Evolutionary conservation across 768 basidiomycete species (phyloP).

Genomic region (Favolaschia claudopus): DNA sequence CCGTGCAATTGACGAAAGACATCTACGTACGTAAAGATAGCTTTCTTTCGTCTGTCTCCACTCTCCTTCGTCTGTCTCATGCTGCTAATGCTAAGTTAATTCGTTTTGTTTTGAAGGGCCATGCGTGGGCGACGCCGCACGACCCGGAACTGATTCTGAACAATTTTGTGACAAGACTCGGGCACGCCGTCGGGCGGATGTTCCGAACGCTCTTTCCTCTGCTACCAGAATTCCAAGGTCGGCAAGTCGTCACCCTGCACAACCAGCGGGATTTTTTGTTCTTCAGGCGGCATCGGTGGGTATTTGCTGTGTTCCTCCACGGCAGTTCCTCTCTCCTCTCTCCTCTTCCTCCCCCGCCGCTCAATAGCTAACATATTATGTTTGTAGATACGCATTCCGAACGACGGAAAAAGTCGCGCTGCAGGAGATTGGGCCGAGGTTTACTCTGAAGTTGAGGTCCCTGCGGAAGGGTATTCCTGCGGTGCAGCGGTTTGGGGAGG

Average conservation of each 20-base stretch:
- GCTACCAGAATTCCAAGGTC: conserved; percentile 91
- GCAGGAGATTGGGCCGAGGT: conserved; percentile 97
- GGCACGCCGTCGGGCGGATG: conserved; percentile 92
- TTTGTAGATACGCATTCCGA: conserved; percentile 84
- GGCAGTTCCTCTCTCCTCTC: too few relatives aligned
- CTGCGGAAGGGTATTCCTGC: conserved; percentile 89
- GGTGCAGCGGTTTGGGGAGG: conserved; percentile 72
- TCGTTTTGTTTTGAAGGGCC: too few relatives aligned
- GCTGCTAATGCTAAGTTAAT: too few relatives aligned
- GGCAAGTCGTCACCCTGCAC: conserved; percentile 96
- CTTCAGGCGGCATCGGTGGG: conserved; percentile 92
- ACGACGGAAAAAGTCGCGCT: conserved; percentile 90
- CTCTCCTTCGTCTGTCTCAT: too few relatives aligned
- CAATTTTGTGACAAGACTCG: conserved; percentile 91
- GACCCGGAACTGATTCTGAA: conserved; percentile 95
- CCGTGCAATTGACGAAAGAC: conserved; percentile 83
- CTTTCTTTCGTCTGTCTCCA: background rate
- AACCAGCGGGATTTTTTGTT: conserved; percentile 98
- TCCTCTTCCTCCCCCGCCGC: conserved; percentile 24
- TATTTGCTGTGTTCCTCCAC: too few relatives aligned
- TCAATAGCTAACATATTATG: too few relatives aligned
- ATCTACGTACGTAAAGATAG: conserved; percentile 85
- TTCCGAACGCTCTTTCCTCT: conserved; percentile 97
- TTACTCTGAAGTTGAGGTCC: conserved; percentile 93
- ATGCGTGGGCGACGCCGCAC: conserved; percentile 92